Percentiles rank a stretch among this genome's conserved stretches.
Evolutionary conservation across 331 rosid species (phyloP).

Genomic region (Malus hybrid): DNA sequence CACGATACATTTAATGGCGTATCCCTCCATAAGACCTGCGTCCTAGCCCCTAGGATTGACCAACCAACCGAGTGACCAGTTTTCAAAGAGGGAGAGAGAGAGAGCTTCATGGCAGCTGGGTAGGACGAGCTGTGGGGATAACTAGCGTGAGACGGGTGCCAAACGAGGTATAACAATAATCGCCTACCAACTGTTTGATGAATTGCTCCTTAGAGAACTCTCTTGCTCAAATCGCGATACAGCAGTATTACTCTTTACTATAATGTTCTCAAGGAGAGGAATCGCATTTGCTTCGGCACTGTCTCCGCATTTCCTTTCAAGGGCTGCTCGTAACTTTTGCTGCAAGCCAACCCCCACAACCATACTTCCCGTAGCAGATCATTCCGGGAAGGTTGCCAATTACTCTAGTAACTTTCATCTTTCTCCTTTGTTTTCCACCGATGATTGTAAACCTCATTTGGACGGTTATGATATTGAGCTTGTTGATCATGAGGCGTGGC

Average conservation of each 20-base stretch:
- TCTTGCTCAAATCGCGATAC: background rate
- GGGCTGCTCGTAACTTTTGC: slow-evolving; percentile 18
- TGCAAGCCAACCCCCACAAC: slow-evolving; percentile 20
- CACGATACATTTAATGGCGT: background rate
- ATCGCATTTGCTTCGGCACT: slow-evolving; percentile 6
- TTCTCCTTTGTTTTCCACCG: slow-evolving; percentile 31
- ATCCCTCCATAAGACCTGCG: background rate
- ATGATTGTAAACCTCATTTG: slow-evolving; percentile 8
- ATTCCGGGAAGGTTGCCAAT: slow-evolving; percentile 16
- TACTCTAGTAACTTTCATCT: slow-evolving; percentile 27
- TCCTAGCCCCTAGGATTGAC: background rate
- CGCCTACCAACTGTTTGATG: slow-evolving; percentile 41
- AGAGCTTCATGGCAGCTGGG: background rate
- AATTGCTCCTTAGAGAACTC: slow-evolving; percentile 16
- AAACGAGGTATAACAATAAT: background rate
- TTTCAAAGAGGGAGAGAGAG: background rate
- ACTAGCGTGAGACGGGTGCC: too few species aligned
- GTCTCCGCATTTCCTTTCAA: slow-evolving; percentile 18
- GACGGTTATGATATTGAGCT: slow-evolving; percentile 50
- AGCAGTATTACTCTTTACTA: background rate
- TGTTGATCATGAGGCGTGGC: slow-evolving; percentile 63
- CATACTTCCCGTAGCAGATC: background rate
- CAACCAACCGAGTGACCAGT: background rate
- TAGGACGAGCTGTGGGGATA: background rate
- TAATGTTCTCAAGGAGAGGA: slow-evolving; percentile 32